Evolutionary conservation across 139 green algal species (phyloP), one percentile per base, ranked within the genome.

Genomic region (Yamagishiella unicocca): DNA sequence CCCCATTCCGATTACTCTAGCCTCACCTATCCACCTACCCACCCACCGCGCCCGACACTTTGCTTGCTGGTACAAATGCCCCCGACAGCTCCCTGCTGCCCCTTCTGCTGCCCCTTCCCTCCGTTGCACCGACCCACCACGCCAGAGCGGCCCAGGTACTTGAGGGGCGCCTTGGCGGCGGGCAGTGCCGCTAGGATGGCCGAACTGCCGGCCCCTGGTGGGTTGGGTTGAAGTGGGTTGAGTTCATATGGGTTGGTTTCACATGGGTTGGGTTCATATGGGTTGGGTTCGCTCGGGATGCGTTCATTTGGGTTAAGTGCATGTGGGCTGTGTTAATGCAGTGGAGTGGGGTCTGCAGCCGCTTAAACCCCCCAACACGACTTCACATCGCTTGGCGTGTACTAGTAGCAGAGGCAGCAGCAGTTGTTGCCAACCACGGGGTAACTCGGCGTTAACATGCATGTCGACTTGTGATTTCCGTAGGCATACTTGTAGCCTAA

Each of bases 141-240:
- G 10, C 95, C 95, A 29, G 90, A 80, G 5, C 89, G 83, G 5
- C 95, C 95, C 43, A 97, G 87, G 92, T 96, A 96, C 14, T 93
- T 83, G 9, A 97, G 61, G 1, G 45, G 71, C 27, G 37, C 79
- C 35, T 90, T 90, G 53, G 90, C 84, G 33, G 88, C 87, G 0
- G 87, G 62, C 22, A 87, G 85, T 1, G 87, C 88, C 45, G 89
- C 62, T 4, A 93, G 53, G 22, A 87, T 86, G 31, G 78, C 58
- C 2, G 35, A 31, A 22, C 79, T 82, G 80, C 80, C 74, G 83
- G 82, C n/a, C 67, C 88, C 62, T 93, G 73, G 29, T 0, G 50
- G 50, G 17, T 12, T 12, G 17, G 50, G 50, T 25, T 17, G 50
- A 25, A 25, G 17, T 58, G 12, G 50, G 17, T 58, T 58, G 17